Evolutionary conservation across 106 monocot species (phyloP).

Genomic region (Gastrodia elata): DNA sequence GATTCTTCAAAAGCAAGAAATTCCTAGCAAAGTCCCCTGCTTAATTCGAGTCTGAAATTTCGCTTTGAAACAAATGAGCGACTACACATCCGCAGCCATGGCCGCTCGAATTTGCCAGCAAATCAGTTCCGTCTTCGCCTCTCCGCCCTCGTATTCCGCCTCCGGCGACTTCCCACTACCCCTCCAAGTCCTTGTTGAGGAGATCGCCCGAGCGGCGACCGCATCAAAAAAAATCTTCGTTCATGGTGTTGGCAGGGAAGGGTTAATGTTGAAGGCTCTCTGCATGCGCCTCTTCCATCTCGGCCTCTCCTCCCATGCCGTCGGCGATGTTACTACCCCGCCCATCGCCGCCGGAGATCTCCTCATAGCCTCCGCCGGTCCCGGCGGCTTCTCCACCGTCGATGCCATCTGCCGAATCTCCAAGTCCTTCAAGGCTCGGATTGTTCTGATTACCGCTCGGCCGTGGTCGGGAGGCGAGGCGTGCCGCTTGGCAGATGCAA

Average conservation of each 20-base stretch:
- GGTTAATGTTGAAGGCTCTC: slow-evolving; percentile 76
- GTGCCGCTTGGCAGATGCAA: slow-evolving; percentile 34
- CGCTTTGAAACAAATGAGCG: too few species aligned
- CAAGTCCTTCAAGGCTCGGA: slow-evolving; percentile 39
- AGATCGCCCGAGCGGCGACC: slow-evolving; percentile 33
- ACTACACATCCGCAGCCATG: slow-evolving; percentile 15
- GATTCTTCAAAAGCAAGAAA: too few species aligned
- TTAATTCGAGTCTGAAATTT: too few species aligned
- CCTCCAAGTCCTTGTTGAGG: slow-evolving; percentile 35
- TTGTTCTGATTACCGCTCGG: slow-evolving; percentile 59
- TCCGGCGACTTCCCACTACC: slow-evolving; percentile 18
- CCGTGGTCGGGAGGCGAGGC: slow-evolving; percentile 46
- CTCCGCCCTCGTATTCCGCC: slow-evolving; percentile 11
- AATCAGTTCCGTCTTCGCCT: slow-evolving; percentile 66
- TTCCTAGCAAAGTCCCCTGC: too few species aligned
- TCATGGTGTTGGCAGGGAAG: slow-evolving; percentile 88
- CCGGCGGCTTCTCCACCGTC: slow-evolving; percentile 84
- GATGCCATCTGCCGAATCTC: slow-evolving; percentile 71
- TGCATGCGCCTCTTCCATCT: slow-evolving; percentile 98
- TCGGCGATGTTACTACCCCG: slow-evolving; percentile 89
- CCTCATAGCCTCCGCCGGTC: slow-evolving; percentile 85
- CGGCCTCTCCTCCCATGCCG: slow-evolving; percentile 57
- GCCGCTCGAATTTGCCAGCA: slow-evolving; percentile 69
- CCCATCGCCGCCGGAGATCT: slow-evolving; percentile 62
- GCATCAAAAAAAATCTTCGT: slow-evolving; percentile 33